A percentile compares a stretch with the other conserved stretches of the same genome.
Evolutionary conservation across 805 yeast genomes (phyloP).

Genomic region (Yarrowia sp.): DNA sequence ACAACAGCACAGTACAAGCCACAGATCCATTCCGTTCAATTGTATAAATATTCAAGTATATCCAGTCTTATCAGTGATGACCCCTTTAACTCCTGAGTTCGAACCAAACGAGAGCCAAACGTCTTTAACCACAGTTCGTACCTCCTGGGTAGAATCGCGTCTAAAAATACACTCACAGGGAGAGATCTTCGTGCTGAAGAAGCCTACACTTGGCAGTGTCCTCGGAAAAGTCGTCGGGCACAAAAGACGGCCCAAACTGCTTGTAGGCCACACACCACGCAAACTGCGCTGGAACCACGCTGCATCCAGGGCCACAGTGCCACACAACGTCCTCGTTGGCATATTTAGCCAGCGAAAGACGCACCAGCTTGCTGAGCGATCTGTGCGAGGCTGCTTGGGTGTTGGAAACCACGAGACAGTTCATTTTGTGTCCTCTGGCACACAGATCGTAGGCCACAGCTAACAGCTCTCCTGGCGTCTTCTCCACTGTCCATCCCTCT

Average conservation of each 20-base stretch:
- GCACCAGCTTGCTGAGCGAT: neutral
- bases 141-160: too few relatives aligned
- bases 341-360: neutral
- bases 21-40: too few relatives aligned
- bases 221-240: neutral
- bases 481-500: neutral
- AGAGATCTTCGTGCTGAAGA: neutral
- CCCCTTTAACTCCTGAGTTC: too few relatives aligned
- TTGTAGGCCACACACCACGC: neutral
- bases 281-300: neutral
- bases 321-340: slow-evolving; percentile 3
- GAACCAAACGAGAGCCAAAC: too few relatives aligned
- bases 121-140: too few relatives aligned
- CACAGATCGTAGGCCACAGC: neutral
- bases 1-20: too few relatives aligned
- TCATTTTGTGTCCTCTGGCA: neutral
- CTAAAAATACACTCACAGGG: neutral
- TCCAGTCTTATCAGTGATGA: too few relatives aligned
- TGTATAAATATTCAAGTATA: too few relatives aligned
- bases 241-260: neutral
- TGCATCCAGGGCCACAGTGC: neutral
- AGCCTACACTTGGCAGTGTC: neutral
- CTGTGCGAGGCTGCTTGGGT: neutral
- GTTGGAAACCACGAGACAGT: neutral
- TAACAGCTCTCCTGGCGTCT: neutral